These are phyloP conservation scores for Lichtheimia corymbifera DNA, from an alignment of 371 early-diverging fungal genomes.

Conservation along the genomic window DNA sequence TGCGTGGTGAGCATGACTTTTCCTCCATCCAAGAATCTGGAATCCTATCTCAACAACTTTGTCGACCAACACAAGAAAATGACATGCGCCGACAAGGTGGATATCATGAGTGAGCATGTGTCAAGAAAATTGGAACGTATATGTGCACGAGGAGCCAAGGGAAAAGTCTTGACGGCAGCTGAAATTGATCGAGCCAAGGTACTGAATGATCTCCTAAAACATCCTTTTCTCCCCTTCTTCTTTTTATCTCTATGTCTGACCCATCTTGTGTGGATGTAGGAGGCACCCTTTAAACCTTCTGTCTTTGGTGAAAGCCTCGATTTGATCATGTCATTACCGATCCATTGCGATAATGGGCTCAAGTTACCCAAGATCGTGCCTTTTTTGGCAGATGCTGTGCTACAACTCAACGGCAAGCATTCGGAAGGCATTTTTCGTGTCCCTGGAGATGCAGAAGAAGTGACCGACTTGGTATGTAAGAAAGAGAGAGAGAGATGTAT, in stretches of 20 bases:
- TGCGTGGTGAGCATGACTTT: conserved; percentile 84
- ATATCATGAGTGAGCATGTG: conserved; percentile 62
- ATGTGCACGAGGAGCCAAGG: conserved; percentile 80
- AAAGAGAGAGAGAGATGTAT: neutral
- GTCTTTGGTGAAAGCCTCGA: conserved; percentile 92
- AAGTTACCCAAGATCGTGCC: conserved; percentile 84
- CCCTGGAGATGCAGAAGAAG: conserved; percentile 93
- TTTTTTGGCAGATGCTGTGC: conserved; percentile 81
- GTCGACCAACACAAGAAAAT: conserved; percentile 63
- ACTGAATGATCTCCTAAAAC: conserved; percentile 4
- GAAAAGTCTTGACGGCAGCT: conserved; percentile 70
- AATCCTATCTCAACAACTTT: conserved; percentile 82
- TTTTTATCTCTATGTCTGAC: neutral
- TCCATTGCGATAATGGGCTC: conserved; percentile 34
- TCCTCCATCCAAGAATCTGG: conserved; percentile 90
- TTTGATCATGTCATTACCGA: conserved; percentile 75
- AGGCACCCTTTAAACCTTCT: conserved; percentile 87
- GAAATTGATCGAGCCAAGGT: conserved; percentile 86
- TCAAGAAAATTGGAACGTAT: conserved; percentile 67
- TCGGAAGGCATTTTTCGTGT: conserved; percentile 97
- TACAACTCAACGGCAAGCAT: conserved; percentile 72
- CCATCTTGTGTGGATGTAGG: conserved; percentile 32
- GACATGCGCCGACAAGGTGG: conserved; percentile 44
- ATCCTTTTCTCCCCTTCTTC: too few relatives aligned
- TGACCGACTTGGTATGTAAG: conserved; percentile 71